phyloP scores from a whole-genome alignment of 345 rosid species.

The Lagerstroemia speciosa region DNA sequence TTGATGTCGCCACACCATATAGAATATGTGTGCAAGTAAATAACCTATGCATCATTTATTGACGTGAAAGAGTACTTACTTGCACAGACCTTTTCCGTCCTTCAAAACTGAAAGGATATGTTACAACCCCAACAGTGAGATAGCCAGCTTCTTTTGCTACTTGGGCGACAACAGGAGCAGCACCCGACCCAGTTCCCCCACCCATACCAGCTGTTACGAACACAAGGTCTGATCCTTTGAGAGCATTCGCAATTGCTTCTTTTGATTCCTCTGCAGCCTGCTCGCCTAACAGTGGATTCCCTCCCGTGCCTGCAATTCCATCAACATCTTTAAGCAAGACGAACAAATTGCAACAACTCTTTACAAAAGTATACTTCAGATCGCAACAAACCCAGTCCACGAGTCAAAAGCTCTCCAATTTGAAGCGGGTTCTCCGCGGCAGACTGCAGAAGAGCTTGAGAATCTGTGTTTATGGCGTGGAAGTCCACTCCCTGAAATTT shows the following conservation, averaged over 20 bases:
- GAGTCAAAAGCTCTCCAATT: constrained; percentile 94
- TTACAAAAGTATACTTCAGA: not conserved
- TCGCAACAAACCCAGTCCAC: constrained; percentile 69
- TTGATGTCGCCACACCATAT: not conserved
- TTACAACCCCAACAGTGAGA: constrained; percentile 95
- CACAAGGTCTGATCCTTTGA: constrained; percentile 97
- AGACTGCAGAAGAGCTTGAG: constrained; percentile 83
- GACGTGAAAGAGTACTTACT: constrained; percentile 24
- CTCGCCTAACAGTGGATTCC: constrained; percentile 91
- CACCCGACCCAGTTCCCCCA: constrained; percentile 99
- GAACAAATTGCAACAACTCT: not conserved
- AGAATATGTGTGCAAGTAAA: not conserved
- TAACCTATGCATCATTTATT: not conserved
- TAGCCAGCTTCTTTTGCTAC: constrained; percentile 87
- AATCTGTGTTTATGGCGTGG: constrained; percentile 89
- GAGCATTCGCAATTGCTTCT: constrained; percentile 80
- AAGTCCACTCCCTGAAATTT: constrained; percentile 71
- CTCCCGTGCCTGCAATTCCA: constrained; percentile 72
- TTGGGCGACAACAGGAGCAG: constrained; percentile 98
- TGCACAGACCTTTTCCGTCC: constrained; percentile 93
- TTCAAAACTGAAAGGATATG: constrained; percentile 97
- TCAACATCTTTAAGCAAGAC: constrained; percentile 8
- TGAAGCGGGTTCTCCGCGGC: constrained; percentile 80
- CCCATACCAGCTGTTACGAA: constrained; percentile 99
- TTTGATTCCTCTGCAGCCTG: constrained; percentile 98